phyloP scores from a whole-genome alignment of 2,329 filamentous ascomycete genomes.

The Exserohilum turcica region DNA sequence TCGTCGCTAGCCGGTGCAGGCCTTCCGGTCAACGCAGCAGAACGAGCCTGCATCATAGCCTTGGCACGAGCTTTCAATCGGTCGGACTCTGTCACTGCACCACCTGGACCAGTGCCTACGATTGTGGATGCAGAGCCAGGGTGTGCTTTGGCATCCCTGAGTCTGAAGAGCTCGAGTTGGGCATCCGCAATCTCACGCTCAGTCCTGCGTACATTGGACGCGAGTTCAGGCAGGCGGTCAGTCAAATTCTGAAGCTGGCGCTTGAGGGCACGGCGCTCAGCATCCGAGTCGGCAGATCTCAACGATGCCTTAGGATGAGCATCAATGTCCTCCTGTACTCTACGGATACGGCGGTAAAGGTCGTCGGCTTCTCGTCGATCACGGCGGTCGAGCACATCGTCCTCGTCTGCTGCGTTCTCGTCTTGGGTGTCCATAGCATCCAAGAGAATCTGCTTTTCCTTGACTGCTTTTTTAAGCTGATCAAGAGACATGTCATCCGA shows the following conservation, averaged over 20 bases:
- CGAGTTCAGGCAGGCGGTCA: slow-evolving; percentile 88
- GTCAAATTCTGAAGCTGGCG: slow-evolving; percentile 87
- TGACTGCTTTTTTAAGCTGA: slow-evolving; percentile 88
- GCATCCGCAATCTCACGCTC: slow-evolving; percentile 94
- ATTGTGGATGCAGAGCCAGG: slow-evolving; percentile 80
- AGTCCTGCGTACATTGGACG: slow-evolving; percentile 86
- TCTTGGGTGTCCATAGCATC: slow-evolving; percentile 97
- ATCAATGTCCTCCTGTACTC: slow-evolving; percentile 94
- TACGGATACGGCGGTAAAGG: slow-evolving; percentile 87
- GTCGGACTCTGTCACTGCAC: slow-evolving; percentile 88
- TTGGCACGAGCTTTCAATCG: slow-evolving; percentile 92
- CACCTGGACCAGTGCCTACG: slow-evolving; percentile 90
- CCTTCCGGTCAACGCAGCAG: slow-evolving; percentile 87
- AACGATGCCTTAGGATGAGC: slow-evolving; percentile 77
- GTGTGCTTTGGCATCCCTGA: slow-evolving; percentile 91
- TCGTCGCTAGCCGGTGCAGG: slow-evolving; percentile 73
- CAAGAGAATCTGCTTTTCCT: slow-evolving; percentile 89
- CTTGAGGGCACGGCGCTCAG: slow-evolving; percentile 82
- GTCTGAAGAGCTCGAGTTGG: slow-evolving; percentile 86
- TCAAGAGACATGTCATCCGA: slow-evolving; percentile 85
- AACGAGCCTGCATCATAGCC: slow-evolving; percentile 98
- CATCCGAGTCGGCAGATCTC: slow-evolving; percentile 73
- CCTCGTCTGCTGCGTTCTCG: slow-evolving; percentile 85
- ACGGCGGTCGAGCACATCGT: slow-evolving; percentile 86
- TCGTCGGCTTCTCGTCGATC: slow-evolving; percentile 93